Base-by-base conservation (phyloP, 2,329 filamentous ascomycete species). In the Ophiostoma fasciatum region DNA sequence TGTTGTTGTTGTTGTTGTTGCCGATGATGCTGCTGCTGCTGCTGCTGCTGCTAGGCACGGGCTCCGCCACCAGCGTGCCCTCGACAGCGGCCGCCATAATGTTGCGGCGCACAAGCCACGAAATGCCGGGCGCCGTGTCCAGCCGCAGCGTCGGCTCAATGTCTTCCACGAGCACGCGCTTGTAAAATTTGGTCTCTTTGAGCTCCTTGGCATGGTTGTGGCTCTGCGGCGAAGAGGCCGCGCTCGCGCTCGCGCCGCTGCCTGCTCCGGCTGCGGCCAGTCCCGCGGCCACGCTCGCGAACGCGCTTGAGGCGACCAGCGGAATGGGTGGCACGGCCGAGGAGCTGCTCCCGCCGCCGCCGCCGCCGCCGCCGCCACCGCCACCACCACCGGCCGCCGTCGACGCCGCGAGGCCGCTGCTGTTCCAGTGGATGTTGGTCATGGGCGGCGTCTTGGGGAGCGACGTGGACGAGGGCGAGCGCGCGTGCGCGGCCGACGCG, bases 131-230 rank as follows among this genome's bases (percentile, higher is more conserved):
- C 0, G 90, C 87, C 3, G 75, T 70, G 54, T 98, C 90, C 4
- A 98, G 70, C 28, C 90, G 77, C 9, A 98, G 62, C 0, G 90
- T 94, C 1, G 90, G 90, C 52, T 98, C 90, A 38, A 98, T 83
- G 51, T 98, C 90, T 55, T 98, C 90, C 15, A 74, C 68, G 19
- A 96, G 58, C 6, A 77, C 78, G 31, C 90, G 77, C 61, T 96
- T 96, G 62, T 88, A 98, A 52, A 96, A 98, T 45, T 81, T 83
- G 20, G 81, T 83, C 38, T 96, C 90, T 51, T 90, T 93, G 28
- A 98, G 61, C 26, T 40, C 40, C 28, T 36, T 41, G 17, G 32
- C 34, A 9, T 34, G 33, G 30, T 41, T 38, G 11, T 34, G 33
- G 30, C 40, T 38, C 5, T 77, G 74, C 4, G 71, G 35, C 14